phyloP scores from a whole-genome alignment of 2,329 filamentous ascomycete genomes.

The Colletotrichum horii region DNA sequence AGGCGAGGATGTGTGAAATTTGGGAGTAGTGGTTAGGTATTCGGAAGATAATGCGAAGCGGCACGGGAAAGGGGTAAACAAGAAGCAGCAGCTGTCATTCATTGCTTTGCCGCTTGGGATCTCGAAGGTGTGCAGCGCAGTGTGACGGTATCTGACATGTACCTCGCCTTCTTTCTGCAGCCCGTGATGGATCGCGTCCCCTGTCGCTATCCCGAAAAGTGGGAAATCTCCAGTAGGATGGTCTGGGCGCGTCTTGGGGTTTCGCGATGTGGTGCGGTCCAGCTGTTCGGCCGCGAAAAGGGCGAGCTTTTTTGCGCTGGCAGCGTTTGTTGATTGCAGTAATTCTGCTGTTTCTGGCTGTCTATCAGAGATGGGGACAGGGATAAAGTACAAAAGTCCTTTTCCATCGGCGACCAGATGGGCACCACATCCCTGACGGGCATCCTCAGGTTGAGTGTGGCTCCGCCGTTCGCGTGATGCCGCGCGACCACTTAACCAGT shows the following conservation, averaged over 20 bases:
- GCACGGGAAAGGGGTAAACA: neutral
- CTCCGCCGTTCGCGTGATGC: neutral
- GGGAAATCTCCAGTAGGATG: neutral
- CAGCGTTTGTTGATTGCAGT: neutral
- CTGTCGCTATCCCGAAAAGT: neutral
- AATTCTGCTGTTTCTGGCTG: neutral
- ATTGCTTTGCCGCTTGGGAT: neutral
- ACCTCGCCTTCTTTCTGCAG: neutral
- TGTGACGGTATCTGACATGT: neutral
- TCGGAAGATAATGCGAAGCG: neutral
- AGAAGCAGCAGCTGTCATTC: neutral
- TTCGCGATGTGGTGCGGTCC: neutral
- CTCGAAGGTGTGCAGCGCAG: neutral
- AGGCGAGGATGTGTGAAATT: neutral
- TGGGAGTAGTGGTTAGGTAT: neutral
- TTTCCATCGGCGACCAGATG: rapidly evolving
- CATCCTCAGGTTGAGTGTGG: neutral
- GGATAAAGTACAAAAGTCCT: neutral
- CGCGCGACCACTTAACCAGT: neutral
- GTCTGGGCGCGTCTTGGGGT: neutral
- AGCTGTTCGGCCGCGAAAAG: neutral
- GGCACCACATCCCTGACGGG: neutral
- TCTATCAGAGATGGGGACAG: neutral
- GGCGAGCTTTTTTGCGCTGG: neutral
- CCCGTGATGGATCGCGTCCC: neutral